These are phyloP conservation scores for Theileria luwenshuni DNA, from an alignment of 169 alveolate species.

Conservation along the genomic window DNA sequence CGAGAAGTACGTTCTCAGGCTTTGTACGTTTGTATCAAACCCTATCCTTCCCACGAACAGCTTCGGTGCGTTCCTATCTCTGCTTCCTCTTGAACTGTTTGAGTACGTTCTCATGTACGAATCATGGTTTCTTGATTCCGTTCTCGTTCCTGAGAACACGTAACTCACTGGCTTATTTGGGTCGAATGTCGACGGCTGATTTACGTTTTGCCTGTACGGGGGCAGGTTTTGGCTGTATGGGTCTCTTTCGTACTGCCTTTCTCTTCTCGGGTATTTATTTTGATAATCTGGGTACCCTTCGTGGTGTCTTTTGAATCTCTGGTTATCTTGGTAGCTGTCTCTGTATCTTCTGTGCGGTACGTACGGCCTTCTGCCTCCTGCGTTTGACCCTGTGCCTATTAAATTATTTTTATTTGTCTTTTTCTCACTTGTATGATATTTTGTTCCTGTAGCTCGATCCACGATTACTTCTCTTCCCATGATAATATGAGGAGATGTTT, in stretches of 20 bases:
- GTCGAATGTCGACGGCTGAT: constrained; percentile 47
- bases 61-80: constrained; percentile 51
- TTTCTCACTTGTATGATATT: constrained; percentile 39
- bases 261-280: constrained; percentile 27
- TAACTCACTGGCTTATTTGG: constrained; percentile 67
- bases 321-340: constrained; percentile 8
- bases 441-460: constrained; percentile 71
- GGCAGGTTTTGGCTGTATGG: constrained; percentile 19
- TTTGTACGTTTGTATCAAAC: constrained; percentile 57
- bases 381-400: background rate
- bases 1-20: constrained; percentile 58
- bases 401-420: background rate
- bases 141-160: constrained; percentile 61
- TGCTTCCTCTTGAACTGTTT: background rate
- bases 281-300: constrained; percentile 20
- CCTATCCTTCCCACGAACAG: constrained; percentile 66
- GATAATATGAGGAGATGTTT: constrained; percentile 66
- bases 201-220: constrained; percentile 29
- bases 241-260: constrained; percentile 28
- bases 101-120: constrained; percentile 6
- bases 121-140: constrained; percentile 22
- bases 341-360: background rate
- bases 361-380: background rate
- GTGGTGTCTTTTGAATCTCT: constrained; percentile 17
- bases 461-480: constrained; percentile 76